Conservation (phyloP, 352 stramenopile genomes). For the Pythium utonaiense region DNA sequence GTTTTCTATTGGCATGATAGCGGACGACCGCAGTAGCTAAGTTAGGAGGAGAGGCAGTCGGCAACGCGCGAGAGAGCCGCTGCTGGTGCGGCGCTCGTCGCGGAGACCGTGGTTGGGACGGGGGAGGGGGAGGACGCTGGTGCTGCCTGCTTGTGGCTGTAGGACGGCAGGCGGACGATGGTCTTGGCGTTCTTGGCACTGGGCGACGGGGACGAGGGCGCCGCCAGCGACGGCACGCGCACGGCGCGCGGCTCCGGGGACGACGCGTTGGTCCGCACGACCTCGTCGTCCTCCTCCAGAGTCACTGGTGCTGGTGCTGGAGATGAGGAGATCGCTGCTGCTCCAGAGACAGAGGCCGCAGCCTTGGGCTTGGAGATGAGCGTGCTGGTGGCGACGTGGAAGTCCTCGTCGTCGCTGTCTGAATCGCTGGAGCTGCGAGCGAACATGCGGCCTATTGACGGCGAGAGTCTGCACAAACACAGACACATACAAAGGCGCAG, state of each 20-base stretch:
- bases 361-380: not conserved
- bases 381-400: not conserved
- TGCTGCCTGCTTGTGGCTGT: not conserved
- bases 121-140: not conserved
- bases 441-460: slow-evolving; percentile 14
- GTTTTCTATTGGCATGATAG: slow-evolving; percentile 8
- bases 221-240: slow-evolving; percentile 12
- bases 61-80: slow-evolving; percentile 5
- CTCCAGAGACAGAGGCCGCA: not conserved
- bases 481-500: not conserved
- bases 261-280: slow-evolving; percentile 9
- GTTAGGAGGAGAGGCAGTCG: slow-evolving; percentile 21
- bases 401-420: slow-evolving; percentile 10
- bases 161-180: slow-evolving; percentile 5
- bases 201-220: slow-evolving; percentile 22
- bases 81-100: not conserved
- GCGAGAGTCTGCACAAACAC: slow-evolving; percentile 10
- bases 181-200: slow-evolving; percentile 20
- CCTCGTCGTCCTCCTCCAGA: not conserved
- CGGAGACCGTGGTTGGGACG: no score
- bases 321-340: not conserved
- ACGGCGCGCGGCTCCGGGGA: slow-evolving; percentile 14
- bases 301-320: not conserved
- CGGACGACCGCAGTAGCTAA: not conserved
- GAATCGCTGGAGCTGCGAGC: slow-evolving; percentile 4